phyloP scores from a whole-genome alignment of 2,329 filamentous ascomycete species.

The Cladophialophora yegresii region DNA sequence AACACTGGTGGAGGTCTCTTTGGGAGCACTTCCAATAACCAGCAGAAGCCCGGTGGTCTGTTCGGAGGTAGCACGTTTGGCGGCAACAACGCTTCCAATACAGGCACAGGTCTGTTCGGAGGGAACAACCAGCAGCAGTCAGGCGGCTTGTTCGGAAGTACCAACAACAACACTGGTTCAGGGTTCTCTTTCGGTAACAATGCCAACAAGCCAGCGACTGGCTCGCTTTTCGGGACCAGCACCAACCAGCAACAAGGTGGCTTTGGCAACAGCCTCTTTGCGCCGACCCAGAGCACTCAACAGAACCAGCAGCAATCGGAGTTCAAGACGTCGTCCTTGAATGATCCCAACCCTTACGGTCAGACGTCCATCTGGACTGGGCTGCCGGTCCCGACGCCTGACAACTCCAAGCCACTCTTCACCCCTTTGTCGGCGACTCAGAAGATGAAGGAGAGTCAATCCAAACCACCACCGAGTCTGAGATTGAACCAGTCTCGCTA shows the following conservation, averaged over 20 bases:
- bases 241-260: constrained; percentile 42
- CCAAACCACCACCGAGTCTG: constrained; percentile 35
- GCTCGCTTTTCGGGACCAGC: constrained; percentile 59
- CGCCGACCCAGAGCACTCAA: constrained; percentile 55
- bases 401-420: constrained; percentile 83
- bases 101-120: constrained; percentile 48
- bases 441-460: constrained; percentile 73
- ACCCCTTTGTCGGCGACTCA: constrained; percentile 78
- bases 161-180: constrained; percentile 31
- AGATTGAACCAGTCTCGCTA: constrained; percentile 71
- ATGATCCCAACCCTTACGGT: constrained; percentile 85
- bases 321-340: constrained; percentile 72
- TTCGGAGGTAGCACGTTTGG: constrained; percentile 42
- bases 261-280: constrained; percentile 57
- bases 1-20: constrained; percentile 45
- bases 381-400: constrained; percentile 61
- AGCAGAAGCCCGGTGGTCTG: constrained; percentile 49
- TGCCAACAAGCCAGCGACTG: constrained; percentile 51
- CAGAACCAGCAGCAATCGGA: constrained; percentile 57
- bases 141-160: constrained; percentile 36
- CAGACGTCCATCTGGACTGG: constrained; percentile 82
- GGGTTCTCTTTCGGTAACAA: constrained; percentile 54
- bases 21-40: constrained; percentile 55
- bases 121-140: constrained; percentile 40
- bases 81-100: constrained; percentile 20